These are phyloP conservation scores for Mycena epipterygia DNA, from an alignment of 768 basidiomycete genomes.

Conservation along the genomic window DNA sequence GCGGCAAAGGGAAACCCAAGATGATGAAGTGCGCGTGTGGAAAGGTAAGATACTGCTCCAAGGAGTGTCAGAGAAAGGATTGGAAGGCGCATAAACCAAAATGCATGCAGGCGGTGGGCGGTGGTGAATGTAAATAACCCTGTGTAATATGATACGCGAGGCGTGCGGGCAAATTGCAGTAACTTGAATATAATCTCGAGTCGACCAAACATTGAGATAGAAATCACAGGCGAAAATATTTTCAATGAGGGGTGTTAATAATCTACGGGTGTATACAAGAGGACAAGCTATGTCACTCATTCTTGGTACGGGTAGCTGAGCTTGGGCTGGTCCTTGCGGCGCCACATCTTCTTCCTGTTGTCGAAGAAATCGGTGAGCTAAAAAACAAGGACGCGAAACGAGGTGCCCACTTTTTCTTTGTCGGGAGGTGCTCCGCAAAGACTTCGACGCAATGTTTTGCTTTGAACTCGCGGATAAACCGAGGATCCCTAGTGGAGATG, in stretches of 20 bases:
- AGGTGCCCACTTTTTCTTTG: conserved; percentile 88
- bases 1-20: conserved; percentile 46
- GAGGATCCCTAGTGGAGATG: conserved; percentile 84
- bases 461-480: conserved; percentile 96
- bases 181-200: no score
- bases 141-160: no score
- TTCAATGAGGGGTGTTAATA: no score
- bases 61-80: conserved; percentile 52
- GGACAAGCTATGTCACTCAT: conserved; percentile 37
- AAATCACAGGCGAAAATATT: no score
- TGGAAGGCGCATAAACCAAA: conserved; percentile 51
- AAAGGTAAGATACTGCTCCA: conserved; percentile 36
- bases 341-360: conserved; percentile 90
- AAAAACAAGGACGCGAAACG: not conserved
- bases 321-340: conserved; percentile 87
- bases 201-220: no score
- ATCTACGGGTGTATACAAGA: not conserved
- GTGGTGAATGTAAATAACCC: not conserved
- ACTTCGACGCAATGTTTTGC: conserved; percentile 85
- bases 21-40: conserved; percentile 46
- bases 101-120: conserved; percentile 10
- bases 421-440: conserved; percentile 85
- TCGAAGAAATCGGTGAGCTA: not conserved
- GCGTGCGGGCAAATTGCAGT: no score
- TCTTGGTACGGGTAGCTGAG: conserved; percentile 94